A percentile compares a stretch with the other conserved stretches of the same genome.
Conservation (phyloP, 805 yeast species). For the Suhomyces canberraensis region DNA sequence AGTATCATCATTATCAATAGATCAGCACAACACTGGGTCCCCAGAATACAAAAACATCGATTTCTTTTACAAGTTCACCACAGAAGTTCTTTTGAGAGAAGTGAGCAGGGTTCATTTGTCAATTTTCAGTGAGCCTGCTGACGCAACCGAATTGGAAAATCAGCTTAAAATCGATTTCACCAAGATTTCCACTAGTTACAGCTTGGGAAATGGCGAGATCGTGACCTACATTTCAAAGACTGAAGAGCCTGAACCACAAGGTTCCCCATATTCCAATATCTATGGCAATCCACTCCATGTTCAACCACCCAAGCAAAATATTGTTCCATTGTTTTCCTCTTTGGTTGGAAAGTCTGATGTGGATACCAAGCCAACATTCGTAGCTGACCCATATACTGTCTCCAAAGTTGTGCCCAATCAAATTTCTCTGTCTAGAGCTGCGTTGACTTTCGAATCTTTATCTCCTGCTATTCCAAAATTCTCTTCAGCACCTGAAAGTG, state of each 20-base stretch:
- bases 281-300: conserved; percentile 20
- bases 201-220: conserved; percentile 60
- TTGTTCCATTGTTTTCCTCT: conserved; percentile 78
- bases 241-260: conserved; percentile 26
- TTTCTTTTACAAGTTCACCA: conserved; percentile 56
- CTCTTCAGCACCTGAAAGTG: conserved; percentile 28
- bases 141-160: conserved; percentile 36
- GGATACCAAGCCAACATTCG: conserved; percentile 68
- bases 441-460: conserved; percentile 28
- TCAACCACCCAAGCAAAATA: conserved; percentile 49
- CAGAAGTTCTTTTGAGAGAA: conserved; percentile 65
- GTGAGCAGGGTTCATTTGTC: conserved; percentile 42
- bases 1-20: conserved; percentile 48
- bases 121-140: conserved; percentile 13
- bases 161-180: conserved; percentile 56
- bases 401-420: conserved; percentile 61
- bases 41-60: conserved; percentile 53
- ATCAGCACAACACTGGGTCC: conserved; percentile 47
- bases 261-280: conserved; percentile 15
- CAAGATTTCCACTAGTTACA: conserved; percentile 52
- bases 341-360: conserved; percentile 63
- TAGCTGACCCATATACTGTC: conserved; percentile 66
- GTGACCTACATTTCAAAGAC: conserved; percentile 30
- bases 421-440: conserved; percentile 18
- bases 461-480: conserved; percentile 31